Percentiles rank a stretch among this genome's conserved stretches.
These are phyloP conservation scores for Coniochaeta hoffmannii DNA, from an alignment of 2,329 filamentous ascomycete genomes.

Conservation along the genomic window DNA sequence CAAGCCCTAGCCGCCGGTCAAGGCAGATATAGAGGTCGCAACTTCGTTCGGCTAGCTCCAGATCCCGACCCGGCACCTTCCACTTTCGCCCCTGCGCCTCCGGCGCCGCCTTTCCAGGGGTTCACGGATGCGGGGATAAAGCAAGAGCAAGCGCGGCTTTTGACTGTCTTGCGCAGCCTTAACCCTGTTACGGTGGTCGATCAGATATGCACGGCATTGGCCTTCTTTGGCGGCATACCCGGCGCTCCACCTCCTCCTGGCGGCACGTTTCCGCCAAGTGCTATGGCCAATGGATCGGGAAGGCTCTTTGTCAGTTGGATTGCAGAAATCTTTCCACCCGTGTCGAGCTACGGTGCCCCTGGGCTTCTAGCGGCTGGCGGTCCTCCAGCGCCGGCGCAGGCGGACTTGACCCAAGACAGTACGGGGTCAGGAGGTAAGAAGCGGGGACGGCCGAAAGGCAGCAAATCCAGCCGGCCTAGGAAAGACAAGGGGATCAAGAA, in stretches of 20 bases:
- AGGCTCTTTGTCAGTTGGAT: slow-evolving; percentile 55
- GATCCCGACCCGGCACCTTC: slow-evolving; percentile 6
- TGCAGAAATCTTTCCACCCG: slow-evolving; percentile 46
- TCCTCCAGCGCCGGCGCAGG: slow-evolving; percentile 9
- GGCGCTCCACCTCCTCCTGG: slow-evolving; percentile 43
- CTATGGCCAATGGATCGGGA: slow-evolving; percentile 48
- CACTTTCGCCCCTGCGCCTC: not conserved
- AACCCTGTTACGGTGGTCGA: slow-evolving; percentile 51
- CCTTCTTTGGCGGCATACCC: slow-evolving; percentile 56
- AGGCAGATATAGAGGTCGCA: slow-evolving; percentile 38
- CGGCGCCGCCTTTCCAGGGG: slow-evolving; percentile 7
- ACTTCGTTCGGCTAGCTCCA: slow-evolving; percentile 24
- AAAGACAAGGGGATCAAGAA: slow-evolving; percentile 47
- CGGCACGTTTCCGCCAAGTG: slow-evolving; percentile 47
- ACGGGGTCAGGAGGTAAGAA: slow-evolving; percentile 24
- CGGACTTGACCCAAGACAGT: not conserved
- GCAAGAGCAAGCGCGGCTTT: slow-evolving; percentile 54
- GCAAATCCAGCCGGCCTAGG: slow-evolving; percentile 39
- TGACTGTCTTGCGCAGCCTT: slow-evolving; percentile 48
- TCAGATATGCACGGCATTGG: slow-evolving; percentile 53
- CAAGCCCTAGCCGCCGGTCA: slow-evolving; percentile 48
- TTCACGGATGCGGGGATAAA: slow-evolving; percentile 22
- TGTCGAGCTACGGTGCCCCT: slow-evolving; percentile 29
- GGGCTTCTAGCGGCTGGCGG: slow-evolving; percentile 11
- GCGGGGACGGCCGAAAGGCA: slow-evolving; percentile 50